Evolutionary conservation across 2,329 filamentous ascomycete species (phyloP), one percentile per base, ranked within the genome.

Genomic region (Rugonectria rugulosa): DNA sequence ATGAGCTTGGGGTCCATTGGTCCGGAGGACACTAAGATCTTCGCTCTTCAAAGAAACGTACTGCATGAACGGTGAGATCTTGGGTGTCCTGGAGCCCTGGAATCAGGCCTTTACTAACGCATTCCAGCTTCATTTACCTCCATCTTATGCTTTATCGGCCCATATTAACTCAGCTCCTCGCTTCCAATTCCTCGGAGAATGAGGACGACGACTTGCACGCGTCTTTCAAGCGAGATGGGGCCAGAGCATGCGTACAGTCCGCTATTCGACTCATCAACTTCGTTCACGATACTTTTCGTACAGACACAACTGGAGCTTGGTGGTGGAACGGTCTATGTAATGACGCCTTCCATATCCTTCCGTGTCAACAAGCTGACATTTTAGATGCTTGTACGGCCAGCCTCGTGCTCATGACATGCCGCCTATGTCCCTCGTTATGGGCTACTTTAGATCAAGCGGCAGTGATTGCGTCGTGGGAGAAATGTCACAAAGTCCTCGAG

Each of bases 251-350:
- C 24, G 64, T 73, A 4, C 55, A 52, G 3, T 60, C 70, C 2
- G 70, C 73, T 0, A 63, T 70, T 4, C 62, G 71, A 9, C 63
- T 76, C 3, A 62, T 74, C 3, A 57, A 60, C 1, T 61, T 71
- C 6, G 58, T 75, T 2, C 54, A 71, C 26, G 54, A 66, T 11
- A 73, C 67, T 4, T 69, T 70, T 31, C 45, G 51, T 32, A 68
- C 67, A 1, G 56, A 67, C 1, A 32, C 60, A 1, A 67, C 68
- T 3, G 71, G 70, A 19, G 62, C 68, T 4, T 74, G 72, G 73
- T 75, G 73, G 73, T 75, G 74, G 54, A 75, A 75, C 50, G 71
- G 69, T 9, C 73, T 75, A 14, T 76, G 73, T 74, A 65, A 31
- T 20, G 12, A 19, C 19, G 20, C 5, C 12, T 32, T 9, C 8